Evolutionary conservation across 2,329 filamentous ascomycete genomes (phyloP).

Genomic region (Scopulariopsis brevicaulis): DNA sequence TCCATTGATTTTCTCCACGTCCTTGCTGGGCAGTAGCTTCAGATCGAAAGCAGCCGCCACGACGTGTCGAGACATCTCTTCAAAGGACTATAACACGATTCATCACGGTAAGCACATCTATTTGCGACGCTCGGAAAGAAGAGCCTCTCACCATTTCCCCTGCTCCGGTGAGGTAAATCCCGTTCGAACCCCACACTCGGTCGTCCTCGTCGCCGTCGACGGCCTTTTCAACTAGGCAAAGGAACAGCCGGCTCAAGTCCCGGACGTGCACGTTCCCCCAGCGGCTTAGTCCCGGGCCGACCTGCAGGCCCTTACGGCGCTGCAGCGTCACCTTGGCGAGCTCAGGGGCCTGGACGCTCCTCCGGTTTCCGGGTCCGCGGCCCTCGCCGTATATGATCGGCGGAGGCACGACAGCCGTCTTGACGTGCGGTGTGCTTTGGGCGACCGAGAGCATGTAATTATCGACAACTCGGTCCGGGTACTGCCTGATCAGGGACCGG

Average conservation of each 20-base stretch:
- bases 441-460: conserved; percentile 52
- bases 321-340: conserved; percentile 27
- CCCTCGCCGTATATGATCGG: conserved; percentile 41
- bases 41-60: neutral
- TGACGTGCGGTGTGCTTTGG: conserved; percentile 21
- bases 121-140: neutral
- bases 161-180: neutral
- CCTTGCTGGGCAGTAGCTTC: neutral
- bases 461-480: conserved; percentile 45
- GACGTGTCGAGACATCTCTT: neutral
- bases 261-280: conserved; percentile 42
- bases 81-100: neutral
- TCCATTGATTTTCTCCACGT: neutral
- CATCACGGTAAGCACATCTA: neutral
- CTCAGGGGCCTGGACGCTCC: conserved; percentile 36
- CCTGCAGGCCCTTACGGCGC: conserved; percentile 29
- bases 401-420: conserved; percentile 33
- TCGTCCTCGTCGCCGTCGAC: conserved; percentile 33
- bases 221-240: conserved; percentile 31
- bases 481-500: conserved; percentile 25
- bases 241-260: conserved; percentile 32
- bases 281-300: conserved; percentile 29
- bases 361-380: conserved; percentile 32
- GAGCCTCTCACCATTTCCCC: neutral
- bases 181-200: neutral